Base-by-base conservation (phyloP, 805 yeast genomes). In the Kluyveromyces siamensis region DNA sequence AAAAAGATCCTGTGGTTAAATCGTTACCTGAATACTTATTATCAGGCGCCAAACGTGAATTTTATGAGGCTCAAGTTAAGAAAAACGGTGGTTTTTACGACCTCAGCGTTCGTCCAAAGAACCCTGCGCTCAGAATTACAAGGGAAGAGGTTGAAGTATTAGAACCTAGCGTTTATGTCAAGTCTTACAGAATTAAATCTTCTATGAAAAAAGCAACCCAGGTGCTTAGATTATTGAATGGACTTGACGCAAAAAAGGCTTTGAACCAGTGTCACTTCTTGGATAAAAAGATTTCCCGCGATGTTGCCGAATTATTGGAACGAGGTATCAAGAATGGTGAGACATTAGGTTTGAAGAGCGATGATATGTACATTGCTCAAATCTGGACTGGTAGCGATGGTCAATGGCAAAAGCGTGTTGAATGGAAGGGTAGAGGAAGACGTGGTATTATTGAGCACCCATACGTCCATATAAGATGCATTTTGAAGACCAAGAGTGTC, bases 341-440 rank as follows among this genome's bases (percentile, higher is more conserved):
- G 49, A 71, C 69, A 38, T 66, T 84, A 54, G 80, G 81, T 2
- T 66, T 84, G 52, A 68, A 81, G 52, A 76, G 80, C 21, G 77
- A 83, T 50, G 76, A 76, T 37, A 65, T 89, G 40, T 87, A 83
- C 58, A 76, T 91, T 49, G 79, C 83, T 41, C 86, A 86, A 60
- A 79, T 89, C 50, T 91, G 97, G 97, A 81, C 81, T 27, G 97
- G 96, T 40, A 81, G 89, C 49, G 98, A 91, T 66, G 96, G 96
- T 18, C 61, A 68, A 46, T 80, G 84, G 82, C 59, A 62, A 27
- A 83, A 79, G 65, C 77, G 93, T 64, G 67, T 81, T 9, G 96
- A 91, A 57, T 74, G 76, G 62, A 89, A 88, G 71, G 96, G 93
- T 54, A 81, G 98, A 71, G 96, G 96, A 54, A 80, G 96, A 66